Evolutionary conservation across 192 early-diverging fungal species (phyloP).

Genomic region (Coemansia pectinata): DNA sequence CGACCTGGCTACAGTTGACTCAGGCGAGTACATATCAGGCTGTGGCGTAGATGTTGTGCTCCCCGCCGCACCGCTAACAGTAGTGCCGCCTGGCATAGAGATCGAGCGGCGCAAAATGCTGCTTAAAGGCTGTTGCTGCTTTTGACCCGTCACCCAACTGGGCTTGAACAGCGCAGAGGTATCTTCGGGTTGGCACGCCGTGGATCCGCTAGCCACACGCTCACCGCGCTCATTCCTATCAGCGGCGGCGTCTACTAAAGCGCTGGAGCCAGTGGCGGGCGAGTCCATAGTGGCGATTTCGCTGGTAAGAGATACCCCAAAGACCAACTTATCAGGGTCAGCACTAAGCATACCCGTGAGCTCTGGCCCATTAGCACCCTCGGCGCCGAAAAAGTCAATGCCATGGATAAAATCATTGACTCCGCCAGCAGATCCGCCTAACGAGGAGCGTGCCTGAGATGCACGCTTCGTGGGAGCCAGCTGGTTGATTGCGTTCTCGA

Average conservation of each 20-base stretch:
- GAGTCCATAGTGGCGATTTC: not conserved
- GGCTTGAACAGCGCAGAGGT: not conserved
- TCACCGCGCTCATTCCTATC: not conserved
- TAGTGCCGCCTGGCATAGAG: constrained; percentile 37
- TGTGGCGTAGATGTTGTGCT: constrained; percentile 1
- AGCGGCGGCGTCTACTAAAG: not conserved
- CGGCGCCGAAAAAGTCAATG: constrained; percentile 42
- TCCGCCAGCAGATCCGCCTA: not conserved
- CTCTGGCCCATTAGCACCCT: constrained; percentile 28
- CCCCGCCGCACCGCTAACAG: not conserved
- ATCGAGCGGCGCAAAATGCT: constrained; percentile 40
- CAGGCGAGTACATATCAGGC: constrained; percentile 8
- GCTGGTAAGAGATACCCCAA: constrained; percentile 14
- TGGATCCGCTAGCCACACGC: constrained; percentile 11
- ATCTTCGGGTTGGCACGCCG: constrained; percentile 11
- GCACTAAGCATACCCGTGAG: constrained; percentile 48
- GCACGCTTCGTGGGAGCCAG: constrained; percentile 26
- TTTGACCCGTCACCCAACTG: not conserved
- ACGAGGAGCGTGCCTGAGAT: not conserved
- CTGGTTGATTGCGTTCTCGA: constrained; percentile 32
- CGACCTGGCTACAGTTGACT: constrained; percentile 23
- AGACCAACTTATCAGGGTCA: constrained; percentile 32
- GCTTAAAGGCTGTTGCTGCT: constrained; percentile 17
- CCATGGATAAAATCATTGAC: constrained; percentile 36
- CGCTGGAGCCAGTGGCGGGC: not conserved